These are phyloP conservation scores for Termitomyces sp. DNA, from an alignment of 768 basidiomycete genomes.

Conservation along the genomic window DNA sequence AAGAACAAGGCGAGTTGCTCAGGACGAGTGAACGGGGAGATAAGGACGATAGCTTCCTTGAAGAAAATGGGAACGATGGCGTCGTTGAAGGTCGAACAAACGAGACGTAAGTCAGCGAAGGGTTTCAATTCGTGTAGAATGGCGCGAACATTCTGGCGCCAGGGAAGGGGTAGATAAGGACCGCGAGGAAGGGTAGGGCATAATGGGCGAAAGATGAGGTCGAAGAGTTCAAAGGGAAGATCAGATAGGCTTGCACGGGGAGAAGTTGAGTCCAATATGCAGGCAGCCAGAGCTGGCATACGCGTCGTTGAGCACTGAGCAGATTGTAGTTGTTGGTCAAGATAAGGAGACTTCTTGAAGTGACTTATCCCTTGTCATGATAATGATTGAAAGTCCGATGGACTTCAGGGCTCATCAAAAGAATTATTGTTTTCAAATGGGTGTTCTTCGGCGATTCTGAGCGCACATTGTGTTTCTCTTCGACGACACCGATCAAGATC, in stretches of 20 bases:
- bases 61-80: constrained; percentile 5
- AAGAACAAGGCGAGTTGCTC: constrained; percentile 3
- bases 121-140: constrained; percentile 3
- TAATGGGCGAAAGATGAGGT: constrained; percentile 3
- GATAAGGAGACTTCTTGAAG: background rate
- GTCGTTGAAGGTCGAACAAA: constrained; percentile 4
- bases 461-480: background rate
- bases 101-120: constrained; percentile 6
- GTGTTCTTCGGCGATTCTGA: background rate
- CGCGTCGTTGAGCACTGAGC: background rate
- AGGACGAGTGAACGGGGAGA: constrained; percentile 4
- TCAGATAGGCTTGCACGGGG: background rate
- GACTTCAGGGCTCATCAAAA: background rate
- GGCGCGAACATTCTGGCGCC: constrained; percentile 2
- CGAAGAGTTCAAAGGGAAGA: constrained; percentile 4
- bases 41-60: constrained; percentile 1
- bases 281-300: background rate
- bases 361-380: background rate
- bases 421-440: background rate
- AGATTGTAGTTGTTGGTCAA: background rate
- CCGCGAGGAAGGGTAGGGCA: constrained; percentile 3
- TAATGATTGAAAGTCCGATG: constrained; percentile 8
- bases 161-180: constrained; percentile 5
- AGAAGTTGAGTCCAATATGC: background rate
- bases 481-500: background rate